Evolutionary conservation across 768 basidiomycete genomes (phyloP), one percentile per base, ranked within the genome.

Genomic region (Podaxis sp.): DNA sequence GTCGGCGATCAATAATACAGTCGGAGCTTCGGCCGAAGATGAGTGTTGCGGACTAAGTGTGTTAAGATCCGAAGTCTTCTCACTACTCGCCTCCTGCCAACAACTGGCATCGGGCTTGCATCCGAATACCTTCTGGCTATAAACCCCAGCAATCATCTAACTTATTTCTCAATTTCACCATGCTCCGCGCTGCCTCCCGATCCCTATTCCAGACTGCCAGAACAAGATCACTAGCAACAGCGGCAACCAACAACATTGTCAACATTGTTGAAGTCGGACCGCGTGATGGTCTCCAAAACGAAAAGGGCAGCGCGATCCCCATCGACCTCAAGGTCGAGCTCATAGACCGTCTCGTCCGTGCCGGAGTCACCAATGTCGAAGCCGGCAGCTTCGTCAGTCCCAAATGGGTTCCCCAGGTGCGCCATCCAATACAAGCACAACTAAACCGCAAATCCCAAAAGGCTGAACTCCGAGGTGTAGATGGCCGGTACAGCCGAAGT

Each of bases 261-360:
- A 84, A 79, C 55, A 89, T 97, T 48, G 89, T 98, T 47, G 95
- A 96, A 73, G 93, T 96, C 3, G 91, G 91, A 1, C 91, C 94
- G 1, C 79, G 95, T 28, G 95, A 98, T 72, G 95, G 95, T 1
- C 79, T 98, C 10, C 94, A 96, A 76, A 96, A 96, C 67, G 91
- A 97, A 68, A 86, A 87, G 64, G 79, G 81, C 51, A 27, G 56
- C 0, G 75, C 86, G 4, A 85, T 96, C 5, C 81, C 89, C 27
- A 85, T 87, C 1, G 82, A 83, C 28, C 74, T 89, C 62, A 95
- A 95, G 71, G 83, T 87, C 16, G 89, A 90, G 62, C 82, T 98
- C 56, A 85, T 98, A 59, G 82, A 91, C 63, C 77, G 87, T 13
- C 83, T 98, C 10, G 83, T 82, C 2, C 70, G 70, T 16, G 87